Percentiles rank a stretch among this genome's conserved stretches.
phyloP scores from a whole-genome alignment of 192 early-diverging fungal genomes.

The Backusella luteola region DNA sequence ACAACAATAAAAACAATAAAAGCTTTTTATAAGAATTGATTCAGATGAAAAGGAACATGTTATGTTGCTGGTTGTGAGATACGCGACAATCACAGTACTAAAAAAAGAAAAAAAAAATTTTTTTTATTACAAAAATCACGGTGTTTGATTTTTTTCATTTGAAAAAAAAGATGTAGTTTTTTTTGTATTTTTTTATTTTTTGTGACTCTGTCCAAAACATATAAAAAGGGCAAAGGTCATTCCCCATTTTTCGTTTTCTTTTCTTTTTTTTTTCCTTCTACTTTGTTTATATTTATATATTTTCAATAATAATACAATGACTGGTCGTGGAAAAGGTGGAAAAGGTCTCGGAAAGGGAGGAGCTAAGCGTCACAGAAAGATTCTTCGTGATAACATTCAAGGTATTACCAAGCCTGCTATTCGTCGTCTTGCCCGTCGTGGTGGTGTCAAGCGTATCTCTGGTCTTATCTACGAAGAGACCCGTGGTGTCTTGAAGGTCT shows the following conservation, averaged over 20 bases:
- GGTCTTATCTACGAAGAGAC: slow-evolving; percentile 98
- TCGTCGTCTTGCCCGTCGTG: slow-evolving; percentile 98
- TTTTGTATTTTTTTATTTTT: not conserved
- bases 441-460: slow-evolving; percentile 99
- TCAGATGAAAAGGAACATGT: not conserved
- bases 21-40: not conserved
- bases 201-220: slow-evolving; percentile 5
- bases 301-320: slow-evolving; percentile 52
- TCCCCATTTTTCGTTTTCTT: not conserved
- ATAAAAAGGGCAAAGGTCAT: slow-evolving; percentile 2
- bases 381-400: slow-evolving; percentile 96
- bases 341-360: slow-evolving; percentile 99
- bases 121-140: too few relatives aligned
- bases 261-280: not conserved
- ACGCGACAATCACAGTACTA: slow-evolving; percentile 1
- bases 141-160: not conserved
- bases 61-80: not conserved
- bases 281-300: not conserved
- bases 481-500: slow-evolving; percentile 94
- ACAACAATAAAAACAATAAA: not conserved
- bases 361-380: slow-evolving; percentile 99
- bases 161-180: not conserved
- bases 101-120: not conserved
- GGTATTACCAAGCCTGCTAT: slow-evolving; percentile 59
- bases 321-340: slow-evolving; percentile 98